Conservation (phyloP, 202 grass and related monocot species). For the Alloteropsis angusta region DNA sequence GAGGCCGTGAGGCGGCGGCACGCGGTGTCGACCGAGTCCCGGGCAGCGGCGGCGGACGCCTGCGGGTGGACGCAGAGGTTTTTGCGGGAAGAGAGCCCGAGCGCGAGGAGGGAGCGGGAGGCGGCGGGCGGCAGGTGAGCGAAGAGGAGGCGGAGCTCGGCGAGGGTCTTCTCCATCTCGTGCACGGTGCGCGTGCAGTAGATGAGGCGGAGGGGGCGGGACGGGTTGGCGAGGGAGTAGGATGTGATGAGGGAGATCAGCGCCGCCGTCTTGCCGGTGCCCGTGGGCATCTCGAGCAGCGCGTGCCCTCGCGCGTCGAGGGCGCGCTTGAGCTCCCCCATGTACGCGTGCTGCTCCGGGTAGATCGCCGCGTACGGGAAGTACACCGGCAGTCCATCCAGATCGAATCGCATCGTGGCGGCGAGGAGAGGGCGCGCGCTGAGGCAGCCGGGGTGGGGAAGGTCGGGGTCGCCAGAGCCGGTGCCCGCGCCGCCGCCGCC, state of each 20-base stretch:
- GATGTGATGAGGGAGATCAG: constrained; percentile 80
- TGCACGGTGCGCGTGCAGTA: constrained; percentile 99
- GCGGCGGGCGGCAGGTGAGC: constrained; percentile 45
- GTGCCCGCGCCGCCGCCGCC: constrained; percentile 1
- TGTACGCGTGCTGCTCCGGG: constrained; percentile 94
- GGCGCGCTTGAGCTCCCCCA: constrained; percentile 80
- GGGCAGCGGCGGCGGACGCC: constrained; percentile 51
- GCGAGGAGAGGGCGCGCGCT: not conserved
- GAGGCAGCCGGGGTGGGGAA: not conserved
- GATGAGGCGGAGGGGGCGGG: constrained; percentile 56
- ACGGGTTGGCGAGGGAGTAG: constrained; percentile 59
- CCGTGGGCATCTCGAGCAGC: constrained; percentile 90
- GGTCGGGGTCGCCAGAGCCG: not conserved
- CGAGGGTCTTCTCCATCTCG: constrained; percentile 96
- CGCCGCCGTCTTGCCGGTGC: constrained; percentile 86
- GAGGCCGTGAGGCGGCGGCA: constrained; percentile 77
- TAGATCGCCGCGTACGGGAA: constrained; percentile 94
- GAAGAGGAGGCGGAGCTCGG: constrained; percentile 79
- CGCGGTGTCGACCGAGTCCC: constrained; percentile 83
- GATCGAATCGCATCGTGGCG: constrained; percentile 48
- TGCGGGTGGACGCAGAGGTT: constrained; percentile 81
- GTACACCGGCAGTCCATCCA: constrained; percentile 76
- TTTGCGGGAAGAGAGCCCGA: constrained; percentile 89
- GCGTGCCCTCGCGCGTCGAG: constrained; percentile 89
- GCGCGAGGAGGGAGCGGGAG: constrained; percentile 53